These are phyloP conservation scores for Cephaloascus fragrans DNA, from an alignment of 805 yeast species.

Conservation along the genomic window DNA sequence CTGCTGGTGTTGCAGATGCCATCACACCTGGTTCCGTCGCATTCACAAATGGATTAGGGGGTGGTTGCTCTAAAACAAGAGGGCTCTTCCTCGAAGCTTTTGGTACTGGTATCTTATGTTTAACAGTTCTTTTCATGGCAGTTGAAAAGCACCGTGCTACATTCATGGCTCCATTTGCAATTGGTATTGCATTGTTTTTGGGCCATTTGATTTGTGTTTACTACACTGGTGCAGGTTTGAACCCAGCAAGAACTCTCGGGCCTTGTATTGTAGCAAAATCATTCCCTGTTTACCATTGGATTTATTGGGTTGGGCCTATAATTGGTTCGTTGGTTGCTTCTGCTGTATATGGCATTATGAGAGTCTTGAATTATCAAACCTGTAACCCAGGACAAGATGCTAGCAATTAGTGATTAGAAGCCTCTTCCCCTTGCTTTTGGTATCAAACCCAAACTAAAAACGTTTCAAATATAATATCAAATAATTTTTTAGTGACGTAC, in stretches of 20 bases:
- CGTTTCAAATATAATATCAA: no score
- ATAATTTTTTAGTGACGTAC: no score
- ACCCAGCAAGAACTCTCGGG: conserved; percentile 87
- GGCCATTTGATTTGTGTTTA: conserved; percentile 75
- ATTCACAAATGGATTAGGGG: conserved; percentile 65
- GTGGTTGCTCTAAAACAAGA: conserved; percentile 60
- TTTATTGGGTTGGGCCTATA: conserved; percentile 86
- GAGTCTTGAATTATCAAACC: conserved; percentile 56
- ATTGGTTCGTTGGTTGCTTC: conserved; percentile 62
- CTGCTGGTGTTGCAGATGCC: conserved; percentile 81
- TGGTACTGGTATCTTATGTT: conserved; percentile 63
- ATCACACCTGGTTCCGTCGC: conserved; percentile 75
- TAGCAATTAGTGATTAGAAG: no score
- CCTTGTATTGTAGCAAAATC: conserved; percentile 63
- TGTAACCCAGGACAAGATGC: conserved; percentile 64
- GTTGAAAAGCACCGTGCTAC: conserved; percentile 75
- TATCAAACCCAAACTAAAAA: no score
- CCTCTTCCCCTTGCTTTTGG: no score
- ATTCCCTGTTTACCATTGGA: conserved; percentile 84
- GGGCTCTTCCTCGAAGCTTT: conserved; percentile 79
- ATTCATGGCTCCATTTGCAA: conserved; percentile 70
- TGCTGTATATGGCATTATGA: conserved; percentile 58
- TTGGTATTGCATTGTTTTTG: conserved; percentile 74
- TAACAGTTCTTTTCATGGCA: conserved; percentile 73
- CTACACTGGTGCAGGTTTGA: conserved; percentile 86